These are phyloP conservation scores for Amphibolis antarctica DNA, from an alignment of 106 monocot genomes.

Conservation along the genomic window DNA sequence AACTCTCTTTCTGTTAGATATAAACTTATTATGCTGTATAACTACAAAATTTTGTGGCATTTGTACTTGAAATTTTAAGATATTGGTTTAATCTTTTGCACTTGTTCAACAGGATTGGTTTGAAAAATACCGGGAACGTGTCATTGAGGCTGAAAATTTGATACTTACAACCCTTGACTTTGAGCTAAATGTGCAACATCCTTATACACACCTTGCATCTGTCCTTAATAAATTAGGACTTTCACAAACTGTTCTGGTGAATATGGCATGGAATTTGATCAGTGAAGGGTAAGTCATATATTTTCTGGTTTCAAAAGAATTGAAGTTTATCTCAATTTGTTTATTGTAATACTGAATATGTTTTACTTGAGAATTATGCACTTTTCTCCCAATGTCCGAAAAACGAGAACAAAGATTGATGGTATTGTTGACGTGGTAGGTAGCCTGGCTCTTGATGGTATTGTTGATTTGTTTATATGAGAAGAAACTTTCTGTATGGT, in stretches of 20 bases:
- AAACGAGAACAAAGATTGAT: neutral
- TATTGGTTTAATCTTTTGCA: neutral
- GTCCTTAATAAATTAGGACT: conserved; percentile 78
- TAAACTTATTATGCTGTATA: too few species aligned
- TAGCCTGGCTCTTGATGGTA: neutral
- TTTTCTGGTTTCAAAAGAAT: neutral
- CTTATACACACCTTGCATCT: conserved; percentile 61
- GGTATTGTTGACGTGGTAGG: too few species aligned
- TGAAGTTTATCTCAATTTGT: neutral
- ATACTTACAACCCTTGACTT: conserved; percentile 86
- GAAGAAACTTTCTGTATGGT: neutral
- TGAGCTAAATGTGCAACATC: conserved; percentile 82
- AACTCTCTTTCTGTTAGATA: too few species aligned
- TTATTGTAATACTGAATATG: neutral
- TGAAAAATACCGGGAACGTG: conserved; percentile 62
- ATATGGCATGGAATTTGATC: conserved; percentile 66
- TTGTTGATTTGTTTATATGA: neutral
- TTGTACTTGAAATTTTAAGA: neutral
- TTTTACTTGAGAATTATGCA: neutral
- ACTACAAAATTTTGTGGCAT: neutral
- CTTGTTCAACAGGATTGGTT: conserved; percentile 64
- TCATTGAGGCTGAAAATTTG: conserved; percentile 62
- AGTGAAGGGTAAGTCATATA: conserved; percentile 66
- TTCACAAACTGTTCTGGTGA: conserved; percentile 49
- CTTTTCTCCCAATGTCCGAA: neutral